Conservation (phyloP, 495 filamentous ascomycete genomes). For the Hypomontagnella submonticulosa region DNA sequence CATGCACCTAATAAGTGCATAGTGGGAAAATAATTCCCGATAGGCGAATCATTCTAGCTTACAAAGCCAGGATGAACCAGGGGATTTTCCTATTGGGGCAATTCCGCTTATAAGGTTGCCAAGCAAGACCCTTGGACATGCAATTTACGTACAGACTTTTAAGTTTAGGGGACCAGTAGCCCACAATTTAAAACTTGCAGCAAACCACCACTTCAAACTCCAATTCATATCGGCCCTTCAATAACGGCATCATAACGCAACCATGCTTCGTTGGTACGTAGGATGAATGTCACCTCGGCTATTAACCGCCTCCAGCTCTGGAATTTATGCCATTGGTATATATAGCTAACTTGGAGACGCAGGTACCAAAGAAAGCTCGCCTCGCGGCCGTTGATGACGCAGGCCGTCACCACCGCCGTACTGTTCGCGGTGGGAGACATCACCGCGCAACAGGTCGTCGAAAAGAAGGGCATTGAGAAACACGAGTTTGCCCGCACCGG, state of each 20-base stretch:
- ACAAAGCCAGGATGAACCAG: no score
- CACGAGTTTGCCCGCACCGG: slow-evolving; percentile 85
- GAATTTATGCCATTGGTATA: background rate
- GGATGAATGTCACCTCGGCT: slow-evolving; percentile 31
- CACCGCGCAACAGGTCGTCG: slow-evolving; percentile 93
- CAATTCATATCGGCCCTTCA: slow-evolving; percentile 35
- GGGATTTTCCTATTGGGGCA: no score
- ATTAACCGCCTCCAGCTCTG: background rate
- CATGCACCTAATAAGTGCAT: no score
- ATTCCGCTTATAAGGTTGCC: no score
- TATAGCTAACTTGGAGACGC: slow-evolving; percentile 33
- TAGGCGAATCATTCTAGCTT: no score
- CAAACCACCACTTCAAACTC: slow-evolving; percentile 35
- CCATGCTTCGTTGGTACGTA: slow-evolving; percentile 49
- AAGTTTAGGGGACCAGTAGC: slow-evolving; percentile 15
- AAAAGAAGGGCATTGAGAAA: slow-evolving; percentile 78
- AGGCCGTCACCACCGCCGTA: slow-evolving; percentile 85
- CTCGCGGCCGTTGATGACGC: slow-evolving; percentile 84
- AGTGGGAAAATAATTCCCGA: no score
- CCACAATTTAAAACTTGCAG: slow-evolving; percentile 35
- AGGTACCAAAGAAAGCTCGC: slow-evolving; percentile 92
- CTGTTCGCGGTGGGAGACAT: slow-evolving; percentile 92
- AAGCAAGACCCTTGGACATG: no score
- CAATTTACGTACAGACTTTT: background rate
- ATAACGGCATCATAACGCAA: slow-evolving; percentile 36